Base-by-base conservation (phyloP, 1,284 basidiomycete species). In the Takashimella koratensis region DNA sequence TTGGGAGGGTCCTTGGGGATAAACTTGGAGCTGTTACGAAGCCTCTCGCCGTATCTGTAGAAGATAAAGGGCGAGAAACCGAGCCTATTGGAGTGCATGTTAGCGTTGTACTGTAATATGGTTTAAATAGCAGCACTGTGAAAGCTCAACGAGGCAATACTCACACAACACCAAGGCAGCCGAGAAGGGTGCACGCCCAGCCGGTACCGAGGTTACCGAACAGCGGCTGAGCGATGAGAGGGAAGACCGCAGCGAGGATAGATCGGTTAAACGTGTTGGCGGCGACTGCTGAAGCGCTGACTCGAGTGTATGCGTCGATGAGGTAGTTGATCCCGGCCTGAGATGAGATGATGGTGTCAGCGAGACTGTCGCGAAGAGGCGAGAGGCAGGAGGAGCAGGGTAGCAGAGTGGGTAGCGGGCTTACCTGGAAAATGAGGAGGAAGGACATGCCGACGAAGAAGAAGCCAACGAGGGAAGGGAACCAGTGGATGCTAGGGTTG, bases 231-330 rank as follows among this genome's bases (percentile, higher is more conserved):
- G 70, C 66, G 26, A 72, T 66, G 10, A 76, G 55, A 0, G 75
- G 73, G 47, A 76, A 70, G 2, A 69, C 74, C 2, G 71, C 72
- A 43, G 70, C 73, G 54, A 76, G 71, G 44, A 76, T 63, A 2
- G 70, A 72, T 27, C 77, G 63, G 41, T 76, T 62, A 60, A 78
- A 76, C 51, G 76, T 76, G 59, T 78, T 77, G 6, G 66, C 65
- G 0, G 74, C 74, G 22, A 72, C 60, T 10, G 63, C 70, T 16
- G 58, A 70, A 12, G 63, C 68, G 36, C 85, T 81, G 63, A 85
- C 79, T 24, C 85, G 70, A 0, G 84, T 82, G 69, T 86, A 87
- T 0, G 82, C 74, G 60, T 86, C 84, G 26, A 86, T 81, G 52
- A 86, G 77, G 57, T 88, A 85, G 45, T 68, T 69, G 39, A 74